These are phyloP conservation scores for Shiraia sp. DNA, from an alignment of 2,329 filamentous ascomycete species.

Conservation along the genomic window DNA sequence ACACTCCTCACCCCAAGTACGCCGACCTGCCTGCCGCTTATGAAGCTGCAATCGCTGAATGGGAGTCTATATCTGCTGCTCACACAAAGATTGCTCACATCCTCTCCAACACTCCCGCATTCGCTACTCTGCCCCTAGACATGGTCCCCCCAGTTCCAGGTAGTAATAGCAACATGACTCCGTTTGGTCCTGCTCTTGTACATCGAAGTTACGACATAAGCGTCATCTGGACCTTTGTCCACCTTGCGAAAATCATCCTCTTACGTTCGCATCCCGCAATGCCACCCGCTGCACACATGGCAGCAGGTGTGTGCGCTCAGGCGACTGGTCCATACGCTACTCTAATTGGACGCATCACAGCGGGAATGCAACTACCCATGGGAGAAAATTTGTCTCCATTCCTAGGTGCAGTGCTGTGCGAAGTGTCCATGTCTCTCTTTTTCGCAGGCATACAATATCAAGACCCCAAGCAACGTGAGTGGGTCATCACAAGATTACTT, in stretches of 20 bases:
- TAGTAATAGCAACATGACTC: slow-evolving; percentile 55
- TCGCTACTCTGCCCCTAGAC: slow-evolving; percentile 74
- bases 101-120: slow-evolving; percentile 70
- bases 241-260: slow-evolving; percentile 83
- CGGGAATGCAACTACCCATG: slow-evolving; percentile 61
- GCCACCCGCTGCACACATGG: slow-evolving; percentile 88
- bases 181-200: slow-evolving; percentile 80
- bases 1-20: slow-evolving; percentile 18
- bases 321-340: slow-evolving; percentile 73
- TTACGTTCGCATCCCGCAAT: slow-evolving; percentile 83
- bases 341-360: slow-evolving; percentile 77
- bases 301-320: slow-evolving; percentile 74
- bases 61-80: slow-evolving; percentile 72
- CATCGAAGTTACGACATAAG: slow-evolving; percentile 89
- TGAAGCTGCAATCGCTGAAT: slow-evolving; percentile 73
- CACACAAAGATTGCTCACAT: slow-evolving; percentile 66
- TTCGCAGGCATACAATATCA: slow-evolving; percentile 83
- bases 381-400: slow-evolving; percentile 66
- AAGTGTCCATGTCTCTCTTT: slow-evolving; percentile 81
- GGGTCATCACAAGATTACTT: slow-evolving; percentile 74
- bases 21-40: slow-evolving; percentile 67
- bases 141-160: slow-evolving; percentile 59
- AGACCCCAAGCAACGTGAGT: slow-evolving; percentile 71
- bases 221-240: slow-evolving; percentile 83
- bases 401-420: slow-evolving; percentile 79